Base-by-base conservation (phyloP, 208 protist species). In the Spongospora subterranea region DNA sequence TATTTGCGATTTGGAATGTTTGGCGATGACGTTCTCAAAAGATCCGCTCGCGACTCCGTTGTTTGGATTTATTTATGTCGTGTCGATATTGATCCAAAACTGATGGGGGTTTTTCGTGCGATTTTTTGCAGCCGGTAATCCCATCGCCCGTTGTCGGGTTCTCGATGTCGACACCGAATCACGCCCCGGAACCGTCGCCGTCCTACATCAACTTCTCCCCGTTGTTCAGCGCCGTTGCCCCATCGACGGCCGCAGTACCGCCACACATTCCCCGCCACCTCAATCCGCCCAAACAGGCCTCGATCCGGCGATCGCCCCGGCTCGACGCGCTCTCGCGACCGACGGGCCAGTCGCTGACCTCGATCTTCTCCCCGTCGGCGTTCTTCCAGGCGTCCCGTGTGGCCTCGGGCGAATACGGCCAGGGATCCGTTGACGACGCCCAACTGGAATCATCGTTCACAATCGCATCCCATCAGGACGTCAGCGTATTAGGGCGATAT, bases 61-160 rank as follows among this genome's bases (percentile, higher is more conserved):
- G n/a, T n/a, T n/a, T n/a, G n/a, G n/a, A n/a, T n/a, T n/a, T n/a
- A n/a, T n/a, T n/a, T n/a, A n/a, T n/a, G n/a, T n/a, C n/a, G n/a
- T n/a, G n/a, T n/a, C n/a, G n/a, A n/a, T n/a, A n/a, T n/a, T n/a
- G n/a, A n/a, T n/a, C n/a, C n/a, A n/a, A n/a, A n/a, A n/a, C n/a
- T n/a, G n/a, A n/a, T n/a, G n/a, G n/a, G n/a, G n/a, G n/a, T n/a
- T n/a, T n/a, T n/a, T n/a, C n/a, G n/a, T 29, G 6, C 24, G 50
- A 60, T 29, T 60, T 24, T 29, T 29, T 60, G 71, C n/a, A 82
- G 40, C 71, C 71, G 71, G 71, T 82, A 6, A 43, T 82, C 71
- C 71, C 71, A 82, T 82, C 71, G 71, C 71, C 71, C 6, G 71
- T 82, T n/a, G 71, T 82, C 71, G 71, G 71, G 17, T 82, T 82